These are phyloP conservation scores for Actinomortierella wolfii DNA, from an alignment of 371 early-diverging fungal genomes.

Conservation along the genomic window DNA sequence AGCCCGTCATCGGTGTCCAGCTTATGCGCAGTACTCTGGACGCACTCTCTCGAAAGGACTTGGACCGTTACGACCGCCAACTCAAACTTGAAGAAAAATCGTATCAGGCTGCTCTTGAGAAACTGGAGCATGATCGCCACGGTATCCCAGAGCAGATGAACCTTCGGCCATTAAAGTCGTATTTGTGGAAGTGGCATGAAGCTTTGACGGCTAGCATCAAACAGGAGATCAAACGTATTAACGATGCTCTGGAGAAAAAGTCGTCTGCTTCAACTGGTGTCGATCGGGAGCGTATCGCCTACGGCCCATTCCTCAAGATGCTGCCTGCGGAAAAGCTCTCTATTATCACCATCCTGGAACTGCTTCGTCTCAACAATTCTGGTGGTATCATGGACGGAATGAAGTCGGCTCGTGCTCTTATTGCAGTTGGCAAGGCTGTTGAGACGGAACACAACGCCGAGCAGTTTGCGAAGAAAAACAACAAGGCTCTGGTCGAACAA, in stretches of 20 bases:
- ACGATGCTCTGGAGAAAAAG: constrained; percentile 27
- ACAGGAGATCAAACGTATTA: constrained; percentile 61
- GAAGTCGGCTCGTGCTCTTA: constrained; percentile 66
- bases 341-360: constrained; percentile 84
- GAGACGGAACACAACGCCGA: constrained; percentile 87
- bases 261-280: constrained; percentile 15
- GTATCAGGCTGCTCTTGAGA: constrained; percentile 76
- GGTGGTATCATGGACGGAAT: constrained; percentile 67
- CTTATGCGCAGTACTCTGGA: constrained; percentile 77
- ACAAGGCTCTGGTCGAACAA: constrained; percentile 56
- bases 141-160: constrained; percentile 57
- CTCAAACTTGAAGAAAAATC: constrained; percentile 85
- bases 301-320: constrained; percentile 76
- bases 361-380: constrained; percentile 68
- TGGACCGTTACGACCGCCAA: constrained; percentile 78
- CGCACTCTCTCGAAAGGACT: constrained; percentile 55
- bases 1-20: constrained; percentile 68
- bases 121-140: constrained; percentile 64
- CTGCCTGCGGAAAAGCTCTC: constrained; percentile 80
- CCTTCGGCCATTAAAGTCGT: constrained; percentile 53
- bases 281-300: constrained; percentile 50
- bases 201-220: constrained; percentile 67
- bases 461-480: constrained; percentile 69
- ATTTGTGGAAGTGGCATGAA: constrained; percentile 83
- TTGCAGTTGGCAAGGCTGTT: constrained; percentile 76